These are phyloP conservation scores for Camelina sativa DNA, from an alignment of 345 rosid species.

Conservation along the genomic window DNA sequence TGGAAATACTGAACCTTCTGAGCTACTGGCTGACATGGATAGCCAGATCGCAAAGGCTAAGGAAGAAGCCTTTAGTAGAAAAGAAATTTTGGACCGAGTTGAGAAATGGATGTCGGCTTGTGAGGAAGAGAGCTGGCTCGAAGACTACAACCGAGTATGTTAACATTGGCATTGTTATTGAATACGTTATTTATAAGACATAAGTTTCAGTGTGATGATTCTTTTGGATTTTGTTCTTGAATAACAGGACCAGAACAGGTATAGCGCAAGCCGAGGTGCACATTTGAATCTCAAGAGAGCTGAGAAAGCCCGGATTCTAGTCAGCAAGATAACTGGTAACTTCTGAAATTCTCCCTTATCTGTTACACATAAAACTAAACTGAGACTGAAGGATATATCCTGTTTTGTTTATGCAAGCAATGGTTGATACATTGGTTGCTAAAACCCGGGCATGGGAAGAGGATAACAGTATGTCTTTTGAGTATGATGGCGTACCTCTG, in stretches of 20 bases:
- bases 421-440: constrained; percentile 84
- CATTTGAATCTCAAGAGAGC: constrained; percentile 99
- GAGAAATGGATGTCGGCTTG: constrained; percentile 99
- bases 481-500: constrained; percentile 91
- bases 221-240: constrained; percentile 30
- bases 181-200: neutral
- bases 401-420: constrained; percentile 50
- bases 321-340: constrained; percentile 91
- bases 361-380: neutral
- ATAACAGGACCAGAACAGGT: constrained; percentile 94
- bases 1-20: constrained; percentile 85
- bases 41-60: constrained; percentile 79
- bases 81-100: constrained; percentile 90
- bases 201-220: neutral
- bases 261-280: constrained; percentile 93
- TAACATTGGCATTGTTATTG: neutral
- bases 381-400: constrained; percentile 12
- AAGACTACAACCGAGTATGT: constrained; percentile 85
- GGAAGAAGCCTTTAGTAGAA: constrained; percentile 90
- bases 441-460: constrained; percentile 94
- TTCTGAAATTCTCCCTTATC: neutral
- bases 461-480: constrained; percentile 60
- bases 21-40: constrained; percentile 91
- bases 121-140: constrained; percentile 99
- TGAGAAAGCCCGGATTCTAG: constrained; percentile 86